Evolutionary conservation across 352 stramenopile genomes (phyloP).

Genomic region (Globisporangium nunn): DNA sequence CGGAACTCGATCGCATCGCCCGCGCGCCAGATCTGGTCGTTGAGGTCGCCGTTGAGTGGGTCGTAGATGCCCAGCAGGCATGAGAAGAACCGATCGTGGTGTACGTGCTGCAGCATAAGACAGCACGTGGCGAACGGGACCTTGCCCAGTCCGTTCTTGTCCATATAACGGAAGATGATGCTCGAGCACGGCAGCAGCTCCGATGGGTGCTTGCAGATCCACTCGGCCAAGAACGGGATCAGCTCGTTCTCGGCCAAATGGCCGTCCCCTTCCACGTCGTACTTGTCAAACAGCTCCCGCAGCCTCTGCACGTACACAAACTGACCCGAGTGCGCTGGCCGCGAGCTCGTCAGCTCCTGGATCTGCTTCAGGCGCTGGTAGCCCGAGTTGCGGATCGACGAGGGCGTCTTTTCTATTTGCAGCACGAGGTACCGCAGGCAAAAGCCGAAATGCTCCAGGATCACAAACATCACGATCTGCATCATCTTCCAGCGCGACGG

Average conservation of each 20-base stretch:
- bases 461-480: constrained; percentile 77
- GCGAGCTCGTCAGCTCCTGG: constrained; percentile 54
- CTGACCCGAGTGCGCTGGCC: constrained; percentile 49
- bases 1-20: constrained; percentile 58
- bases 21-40: constrained; percentile 66
- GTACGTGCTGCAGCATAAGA: constrained; percentile 84
- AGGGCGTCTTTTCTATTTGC: constrained; percentile 68
- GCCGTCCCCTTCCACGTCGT: constrained; percentile 57
- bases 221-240: constrained; percentile 70
- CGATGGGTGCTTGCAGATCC: constrained; percentile 78
- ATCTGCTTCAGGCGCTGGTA: constrained; percentile 80
- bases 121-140: constrained; percentile 81
- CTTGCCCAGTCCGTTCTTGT: constrained; percentile 75
- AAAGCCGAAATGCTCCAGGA: constrained; percentile 77
- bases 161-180: constrained; percentile 86
- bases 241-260: constrained; percentile 66
- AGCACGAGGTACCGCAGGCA: constrained; percentile 82
- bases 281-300: constrained; percentile 73
- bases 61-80: constrained; percentile 81
- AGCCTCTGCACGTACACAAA: constrained; percentile 83
- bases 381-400: constrained; percentile 59
- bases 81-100: constrained; percentile 86
- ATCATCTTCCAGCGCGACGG: constrained; percentile 54
- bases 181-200: constrained; percentile 71
- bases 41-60: constrained; percentile 59